Percentiles rank a stretch among this genome's conserved stretches.
phyloP scores from a whole-genome alignment of 2,329 filamentous ascomycete genomes.

The Fusarium pseudoanthophilum region DNA sequence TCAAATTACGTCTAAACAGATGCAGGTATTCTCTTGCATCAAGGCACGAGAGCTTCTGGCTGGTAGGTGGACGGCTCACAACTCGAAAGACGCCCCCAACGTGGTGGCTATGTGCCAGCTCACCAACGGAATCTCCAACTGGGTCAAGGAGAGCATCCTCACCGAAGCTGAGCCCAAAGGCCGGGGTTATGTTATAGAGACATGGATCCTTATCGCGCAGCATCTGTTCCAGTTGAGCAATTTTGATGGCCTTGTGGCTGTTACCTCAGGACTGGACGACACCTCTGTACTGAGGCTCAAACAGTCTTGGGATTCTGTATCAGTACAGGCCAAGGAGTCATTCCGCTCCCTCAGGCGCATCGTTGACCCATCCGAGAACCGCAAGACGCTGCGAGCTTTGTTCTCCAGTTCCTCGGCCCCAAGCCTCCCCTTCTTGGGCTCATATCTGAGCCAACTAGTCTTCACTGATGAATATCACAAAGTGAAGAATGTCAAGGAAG shows the following conservation, averaged over 20 bases:
- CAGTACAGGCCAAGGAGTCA: background rate
- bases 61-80: background rate
- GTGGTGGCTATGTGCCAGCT: background rate
- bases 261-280: background rate
- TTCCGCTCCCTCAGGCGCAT: background rate
- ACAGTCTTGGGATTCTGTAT: background rate
- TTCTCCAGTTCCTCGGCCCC: background rate
- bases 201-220: background rate
- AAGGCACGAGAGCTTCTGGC: background rate
- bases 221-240: background rate
- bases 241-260: background rate
- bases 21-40: background rate
- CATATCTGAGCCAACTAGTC: background rate
- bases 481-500: background rate
- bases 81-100: fast-evolving
- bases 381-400: background rate
- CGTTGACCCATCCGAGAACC: background rate
- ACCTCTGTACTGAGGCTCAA: background rate
- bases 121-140: background rate
- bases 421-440: too few relatives aligned
- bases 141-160: background rate
- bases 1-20: background rate
- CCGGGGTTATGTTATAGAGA: background rate
- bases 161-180: too few relatives aligned
- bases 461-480: background rate